Conservation (phyloP, 2,329 filamentous ascomycete species). For the Penicillium sp. region DNA sequence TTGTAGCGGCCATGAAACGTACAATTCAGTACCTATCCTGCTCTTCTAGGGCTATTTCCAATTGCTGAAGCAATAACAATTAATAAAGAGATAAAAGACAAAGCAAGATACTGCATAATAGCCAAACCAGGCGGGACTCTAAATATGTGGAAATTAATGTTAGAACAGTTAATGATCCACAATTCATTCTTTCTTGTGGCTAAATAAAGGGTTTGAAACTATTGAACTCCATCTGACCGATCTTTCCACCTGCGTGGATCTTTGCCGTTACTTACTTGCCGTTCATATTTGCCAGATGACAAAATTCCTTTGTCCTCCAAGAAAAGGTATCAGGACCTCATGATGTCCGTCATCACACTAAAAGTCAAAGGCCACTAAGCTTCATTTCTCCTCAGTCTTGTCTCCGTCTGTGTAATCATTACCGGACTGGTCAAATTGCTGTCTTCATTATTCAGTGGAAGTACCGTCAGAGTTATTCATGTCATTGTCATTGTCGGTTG, state of each 20-base stretch:
- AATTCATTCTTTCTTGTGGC: not conserved
- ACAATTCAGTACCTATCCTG: too few species aligned
- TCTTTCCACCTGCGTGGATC: not conserved
- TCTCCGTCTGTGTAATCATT: not conserved
- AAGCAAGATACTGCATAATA: too few species aligned
- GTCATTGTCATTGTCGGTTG: not conserved
- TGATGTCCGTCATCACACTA: not conserved
- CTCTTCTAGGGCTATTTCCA: too few species aligned
- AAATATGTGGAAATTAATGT: not conserved
- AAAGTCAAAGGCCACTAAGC: not conserved
- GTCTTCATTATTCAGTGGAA: not conserved
- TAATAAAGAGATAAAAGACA: too few species aligned
- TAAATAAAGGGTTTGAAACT: not conserved
- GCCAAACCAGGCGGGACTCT: too few species aligned
- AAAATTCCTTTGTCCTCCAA: not conserved
- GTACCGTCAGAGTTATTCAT: not conserved
- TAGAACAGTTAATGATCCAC: not conserved
- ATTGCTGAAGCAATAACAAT: too few species aligned
- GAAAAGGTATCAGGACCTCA: not conserved
- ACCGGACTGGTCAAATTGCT: not conserved
- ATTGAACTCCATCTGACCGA: not conserved
- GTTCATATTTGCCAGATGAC: not conserved
- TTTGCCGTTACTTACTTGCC: not conserved
- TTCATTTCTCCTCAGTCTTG: not conserved
- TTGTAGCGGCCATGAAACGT: not conserved